Percentiles rank a stretch among this genome's conserved stretches.
Evolutionary conservation across 352 stramenopile species (phyloP).

Genomic region (Phytopythium ostracodes): DNA sequence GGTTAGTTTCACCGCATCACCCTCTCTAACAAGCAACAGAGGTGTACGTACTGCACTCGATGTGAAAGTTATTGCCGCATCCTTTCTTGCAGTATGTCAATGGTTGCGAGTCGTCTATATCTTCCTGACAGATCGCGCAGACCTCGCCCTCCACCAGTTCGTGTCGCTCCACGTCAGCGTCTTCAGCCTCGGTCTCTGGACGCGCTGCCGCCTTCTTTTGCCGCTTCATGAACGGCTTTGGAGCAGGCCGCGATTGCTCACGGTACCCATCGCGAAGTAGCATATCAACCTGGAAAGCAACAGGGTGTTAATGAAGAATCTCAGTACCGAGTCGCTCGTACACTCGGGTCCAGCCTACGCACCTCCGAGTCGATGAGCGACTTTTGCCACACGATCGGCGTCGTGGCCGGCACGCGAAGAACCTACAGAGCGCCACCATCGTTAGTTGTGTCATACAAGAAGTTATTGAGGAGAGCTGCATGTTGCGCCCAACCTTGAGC

Average conservation of each 20-base stretch:
- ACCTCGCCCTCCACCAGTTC: constrained; percentile 71
- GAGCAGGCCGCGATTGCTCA: constrained; percentile 23
- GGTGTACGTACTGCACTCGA: constrained; percentile 49
- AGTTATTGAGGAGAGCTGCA: background rate
- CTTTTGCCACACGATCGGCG: constrained; percentile 79
- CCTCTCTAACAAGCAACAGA: background rate
- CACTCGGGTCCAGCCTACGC: too few species aligned
- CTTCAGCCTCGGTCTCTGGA: constrained; percentile 17
- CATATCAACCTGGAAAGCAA: constrained; percentile 41
- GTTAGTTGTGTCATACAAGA: too few species aligned
- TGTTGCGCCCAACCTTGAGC: constrained; percentile 47
- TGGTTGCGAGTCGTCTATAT: constrained; percentile 56
- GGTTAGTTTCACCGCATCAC: background rate
- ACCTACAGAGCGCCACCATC: constrained; percentile 22
- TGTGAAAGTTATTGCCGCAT: constrained; percentile 75
- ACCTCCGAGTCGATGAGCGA: constrained; percentile 83
- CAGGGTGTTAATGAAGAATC: background rate
- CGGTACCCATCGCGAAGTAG: constrained; percentile 60
- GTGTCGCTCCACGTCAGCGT: constrained; percentile 37
- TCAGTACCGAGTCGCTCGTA: background rate
- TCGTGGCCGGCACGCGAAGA: constrained; percentile 59
- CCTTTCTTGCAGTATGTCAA: constrained; percentile 78
- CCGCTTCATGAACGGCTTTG: constrained; percentile 46
- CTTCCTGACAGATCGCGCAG: constrained; percentile 82
- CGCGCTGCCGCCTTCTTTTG: constrained; percentile 14